Conservation (phyloP, 1,284 basidiomycete genomes). For the Naganishia cerealis region DNA sequence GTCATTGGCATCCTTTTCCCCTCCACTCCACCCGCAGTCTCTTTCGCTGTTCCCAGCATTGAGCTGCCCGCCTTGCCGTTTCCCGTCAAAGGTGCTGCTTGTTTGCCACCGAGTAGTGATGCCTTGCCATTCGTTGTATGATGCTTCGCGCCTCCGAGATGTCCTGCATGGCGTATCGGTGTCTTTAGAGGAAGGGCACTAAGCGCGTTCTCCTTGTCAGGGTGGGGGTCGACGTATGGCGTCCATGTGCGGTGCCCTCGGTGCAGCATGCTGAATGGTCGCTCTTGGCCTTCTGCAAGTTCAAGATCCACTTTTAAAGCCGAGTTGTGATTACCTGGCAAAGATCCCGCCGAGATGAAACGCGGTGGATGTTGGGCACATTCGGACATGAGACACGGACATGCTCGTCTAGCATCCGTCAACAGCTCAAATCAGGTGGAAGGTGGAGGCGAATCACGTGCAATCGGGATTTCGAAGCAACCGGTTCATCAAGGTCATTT, state of each 20-base stretch:
- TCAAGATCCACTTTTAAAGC: not conserved
- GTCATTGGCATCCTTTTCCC: slow-evolving; percentile 13
- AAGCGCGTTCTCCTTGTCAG: slow-evolving; percentile 30
- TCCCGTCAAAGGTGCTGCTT: slow-evolving; percentile 9
- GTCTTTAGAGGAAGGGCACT: slow-evolving; percentile 21
- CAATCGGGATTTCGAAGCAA: slow-evolving; percentile 17
- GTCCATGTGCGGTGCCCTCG: slow-evolving; percentile 25
- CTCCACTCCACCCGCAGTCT: slow-evolving; percentile 5
- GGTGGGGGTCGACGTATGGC: slow-evolving; percentile 27
- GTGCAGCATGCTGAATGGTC: slow-evolving; percentile 19
- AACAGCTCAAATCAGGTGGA: no score
- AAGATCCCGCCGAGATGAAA: not conserved
- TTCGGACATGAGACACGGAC: slow-evolving; percentile 8
- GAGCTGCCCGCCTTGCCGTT: slow-evolving; percentile 7
- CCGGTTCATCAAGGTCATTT: not conserved
- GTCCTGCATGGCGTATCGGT: slow-evolving; percentile 8
- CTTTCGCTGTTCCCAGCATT: slow-evolving; percentile 21
- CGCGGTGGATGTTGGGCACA: slow-evolving; percentile 19
- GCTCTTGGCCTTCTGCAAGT: not conserved
- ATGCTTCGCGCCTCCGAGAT: slow-evolving; percentile 3
- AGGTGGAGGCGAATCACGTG: slow-evolving; percentile 11
- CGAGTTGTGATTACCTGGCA: not conserved
- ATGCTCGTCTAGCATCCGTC: not conserved
- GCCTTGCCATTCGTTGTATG: slow-evolving; percentile 8
- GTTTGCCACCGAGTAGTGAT: not conserved